Conservation (phyloP, 176 grass and related monocot species). For the Alloteropsis semialata region DNA sequence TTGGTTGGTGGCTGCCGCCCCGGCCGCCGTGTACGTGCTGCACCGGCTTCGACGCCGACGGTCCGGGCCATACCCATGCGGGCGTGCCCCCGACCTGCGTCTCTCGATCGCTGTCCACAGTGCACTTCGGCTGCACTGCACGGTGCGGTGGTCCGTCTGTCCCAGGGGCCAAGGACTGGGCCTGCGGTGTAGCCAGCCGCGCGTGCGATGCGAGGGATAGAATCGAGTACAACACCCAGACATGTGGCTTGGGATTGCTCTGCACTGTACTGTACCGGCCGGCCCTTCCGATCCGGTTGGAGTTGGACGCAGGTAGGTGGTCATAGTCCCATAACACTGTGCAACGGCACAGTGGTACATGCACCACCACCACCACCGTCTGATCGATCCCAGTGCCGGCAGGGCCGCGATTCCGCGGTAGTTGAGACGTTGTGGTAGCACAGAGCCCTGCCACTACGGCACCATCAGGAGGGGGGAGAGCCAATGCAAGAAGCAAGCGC, state of each 20-base stretch:
- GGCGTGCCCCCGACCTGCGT: background rate
- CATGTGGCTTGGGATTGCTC: background rate
- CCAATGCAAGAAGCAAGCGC: background rate
- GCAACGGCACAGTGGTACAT: background rate
- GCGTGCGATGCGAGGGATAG: too few relatives aligned
- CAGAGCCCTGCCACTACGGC: background rate
- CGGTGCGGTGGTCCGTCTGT: too few relatives aligned
- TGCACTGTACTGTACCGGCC: background rate
- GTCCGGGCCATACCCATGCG: background rate
- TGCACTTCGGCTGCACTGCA: background rate
- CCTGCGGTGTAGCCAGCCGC: too few relatives aligned
- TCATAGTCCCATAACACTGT: background rate
- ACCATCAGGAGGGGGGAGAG: background rate
- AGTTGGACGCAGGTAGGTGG: background rate
- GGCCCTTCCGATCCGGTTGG: too few relatives aligned
- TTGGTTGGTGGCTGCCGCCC: background rate
- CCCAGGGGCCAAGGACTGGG: too few relatives aligned
- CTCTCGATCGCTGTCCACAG: background rate
- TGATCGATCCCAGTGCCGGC: too few relatives aligned
- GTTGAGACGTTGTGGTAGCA: slow-evolving; percentile 8
- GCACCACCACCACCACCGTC: background rate
- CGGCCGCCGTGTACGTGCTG: background rate
- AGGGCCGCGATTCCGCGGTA: background rate
- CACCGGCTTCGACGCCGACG: too few relatives aligned
- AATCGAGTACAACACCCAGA: background rate